Evolutionary conservation across 345 rosid species (phyloP).

Genomic region (Sonneratia caseolaris): DNA sequence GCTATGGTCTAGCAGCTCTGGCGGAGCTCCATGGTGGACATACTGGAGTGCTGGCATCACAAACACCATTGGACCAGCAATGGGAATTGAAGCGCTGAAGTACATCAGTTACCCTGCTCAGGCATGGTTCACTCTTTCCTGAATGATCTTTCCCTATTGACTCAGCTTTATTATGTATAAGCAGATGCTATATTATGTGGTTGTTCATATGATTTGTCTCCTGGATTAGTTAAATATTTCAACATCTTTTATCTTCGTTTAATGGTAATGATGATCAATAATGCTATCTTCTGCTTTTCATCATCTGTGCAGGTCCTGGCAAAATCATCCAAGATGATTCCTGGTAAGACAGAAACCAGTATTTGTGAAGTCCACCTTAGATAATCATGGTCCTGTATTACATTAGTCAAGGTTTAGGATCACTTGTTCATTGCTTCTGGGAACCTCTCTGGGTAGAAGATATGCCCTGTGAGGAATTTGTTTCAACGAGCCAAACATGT

Average conservation of each 20-base stretch:
- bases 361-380: background rate
- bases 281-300: background rate
- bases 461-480: background rate
- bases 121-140: constrained; percentile 27
- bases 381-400: background rate
- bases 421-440: background rate
- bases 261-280: too few relatives aligned
- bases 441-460: background rate
- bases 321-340: constrained; percentile 96
- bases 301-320: constrained; percentile 61
- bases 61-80: constrained; percentile 92
- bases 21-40: constrained; percentile 93
- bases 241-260: background rate
- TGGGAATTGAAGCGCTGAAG: constrained; percentile 97
- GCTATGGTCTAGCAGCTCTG: constrained; percentile 58
- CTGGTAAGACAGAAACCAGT: constrained; percentile 34
- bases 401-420: background rate
- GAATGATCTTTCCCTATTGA: background rate
- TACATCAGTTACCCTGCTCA: constrained; percentile 98
- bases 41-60: constrained; percentile 99
- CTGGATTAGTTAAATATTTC: too few relatives aligned
- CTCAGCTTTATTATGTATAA: background rate
- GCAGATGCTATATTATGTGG: background rate
- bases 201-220: too few relatives aligned
- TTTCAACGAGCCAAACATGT: background rate